phyloP scores from a whole-genome alignment of 306 rosid genomes.

The Lagenaria siceraria region DNA sequence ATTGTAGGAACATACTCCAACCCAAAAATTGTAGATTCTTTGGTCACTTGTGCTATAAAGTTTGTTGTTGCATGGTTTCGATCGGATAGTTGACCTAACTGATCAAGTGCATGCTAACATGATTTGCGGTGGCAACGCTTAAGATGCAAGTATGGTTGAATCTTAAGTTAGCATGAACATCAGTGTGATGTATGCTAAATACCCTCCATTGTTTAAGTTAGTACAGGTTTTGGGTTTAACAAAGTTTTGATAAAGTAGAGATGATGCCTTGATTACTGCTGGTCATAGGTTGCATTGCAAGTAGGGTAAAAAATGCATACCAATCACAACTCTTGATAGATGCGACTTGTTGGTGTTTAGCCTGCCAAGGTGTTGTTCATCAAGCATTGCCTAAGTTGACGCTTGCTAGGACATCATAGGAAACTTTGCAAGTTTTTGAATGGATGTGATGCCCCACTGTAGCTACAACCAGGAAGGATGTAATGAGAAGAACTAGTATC shows the following conservation, averaged over 20 bases:
- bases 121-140: not conserved
- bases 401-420: not conserved
- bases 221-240: not conserved
- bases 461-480: not conserved
- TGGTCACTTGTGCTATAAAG: not conserved
- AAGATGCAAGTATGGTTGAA: not conserved
- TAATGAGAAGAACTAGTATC: not conserved
- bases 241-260: not conserved
- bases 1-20: not conserved
- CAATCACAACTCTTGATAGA: not conserved
- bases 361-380: not conserved
- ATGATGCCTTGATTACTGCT: not conserved
- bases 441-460: not conserved
- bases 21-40: not conserved
- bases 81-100: not conserved
- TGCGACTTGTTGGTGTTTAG: not conserved
- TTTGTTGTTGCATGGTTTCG: not conserved
- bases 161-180: not conserved
- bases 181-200: not conserved
- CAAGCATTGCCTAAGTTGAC: not conserved
- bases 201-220: not conserved
- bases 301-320: not conserved
- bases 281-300: not conserved
- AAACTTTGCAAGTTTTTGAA: not conserved
- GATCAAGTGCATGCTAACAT: not conserved